Evolutionary conservation across 805 yeast species (phyloP).

Genomic region (Zygotorulaspora danielsina): DNA sequence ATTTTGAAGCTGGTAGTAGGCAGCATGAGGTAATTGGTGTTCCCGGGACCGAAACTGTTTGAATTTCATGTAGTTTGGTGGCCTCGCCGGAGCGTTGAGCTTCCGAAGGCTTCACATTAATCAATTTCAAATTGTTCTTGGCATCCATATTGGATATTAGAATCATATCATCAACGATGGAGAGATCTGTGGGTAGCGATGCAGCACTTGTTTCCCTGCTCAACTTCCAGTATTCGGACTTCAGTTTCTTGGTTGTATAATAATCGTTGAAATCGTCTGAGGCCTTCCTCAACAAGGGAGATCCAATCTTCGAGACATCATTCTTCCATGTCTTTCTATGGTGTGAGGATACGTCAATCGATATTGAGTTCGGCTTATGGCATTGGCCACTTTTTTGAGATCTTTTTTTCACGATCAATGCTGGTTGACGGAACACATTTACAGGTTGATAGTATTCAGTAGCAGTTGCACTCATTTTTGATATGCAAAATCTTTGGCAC

Average conservation of each 20-base stretch:
- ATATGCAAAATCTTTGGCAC: too few species aligned
- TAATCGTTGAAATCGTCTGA: constrained; percentile 31
- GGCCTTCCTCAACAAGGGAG: constrained; percentile 25
- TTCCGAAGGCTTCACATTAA: constrained; percentile 8
- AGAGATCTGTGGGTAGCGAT: constrained; percentile 14
- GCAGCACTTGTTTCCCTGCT: constrained; percentile 4
- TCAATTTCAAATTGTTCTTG: constrained; percentile 21
- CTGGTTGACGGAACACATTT: constrained; percentile 29
- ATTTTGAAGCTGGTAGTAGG: constrained; percentile 13
- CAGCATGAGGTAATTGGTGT: constrained; percentile 17
- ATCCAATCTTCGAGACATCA: constrained; percentile 20
- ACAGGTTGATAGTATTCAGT: constrained; percentile 24
- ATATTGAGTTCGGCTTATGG: not conserved
- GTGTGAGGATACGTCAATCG: constrained; percentile 4
- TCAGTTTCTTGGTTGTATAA: constrained; percentile 26
- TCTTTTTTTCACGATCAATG: constrained; percentile 21
- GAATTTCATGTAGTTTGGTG: constrained; percentile 19
- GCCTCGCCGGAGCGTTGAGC: not conserved
- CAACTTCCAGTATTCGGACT: constrained; percentile 27
- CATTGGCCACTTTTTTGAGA: constrained; percentile 1
- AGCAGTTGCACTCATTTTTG: not conserved
- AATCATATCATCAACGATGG: constrained; percentile 16
- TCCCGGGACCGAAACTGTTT: constrained; percentile 28
- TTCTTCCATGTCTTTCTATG: constrained; percentile 23
- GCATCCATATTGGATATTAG: constrained; percentile 18